Percentiles rank a stretch among this genome's conserved stretches.
Conservation (phyloP, 106 monocot genomes). For the Cymbidium sinense region DNA sequence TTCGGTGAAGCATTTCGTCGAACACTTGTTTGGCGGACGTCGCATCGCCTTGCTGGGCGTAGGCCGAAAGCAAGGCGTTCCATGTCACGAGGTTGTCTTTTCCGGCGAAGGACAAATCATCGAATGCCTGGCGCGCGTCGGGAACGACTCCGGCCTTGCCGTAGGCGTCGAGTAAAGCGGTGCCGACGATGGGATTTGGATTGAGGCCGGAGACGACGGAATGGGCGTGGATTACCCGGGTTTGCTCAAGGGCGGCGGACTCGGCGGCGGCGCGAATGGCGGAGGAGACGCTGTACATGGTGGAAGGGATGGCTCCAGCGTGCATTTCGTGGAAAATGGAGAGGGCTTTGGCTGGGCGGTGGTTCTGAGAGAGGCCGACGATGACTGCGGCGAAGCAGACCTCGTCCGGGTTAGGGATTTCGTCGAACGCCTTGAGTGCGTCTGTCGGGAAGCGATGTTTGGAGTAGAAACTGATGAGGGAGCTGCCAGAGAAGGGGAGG, state of each 20-base stretch:
- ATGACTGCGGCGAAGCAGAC: constrained; percentile 50
- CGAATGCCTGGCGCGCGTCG: constrained; percentile 28
- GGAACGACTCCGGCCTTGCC: constrained; percentile 35
- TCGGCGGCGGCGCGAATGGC: constrained; percentile 35
- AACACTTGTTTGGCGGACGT: constrained; percentile 11
- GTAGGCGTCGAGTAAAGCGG: constrained; percentile 41
- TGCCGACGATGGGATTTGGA: constrained; percentile 22
- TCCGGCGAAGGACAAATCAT: constrained; percentile 1
- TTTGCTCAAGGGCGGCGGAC: constrained; percentile 42
- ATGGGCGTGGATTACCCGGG: constrained; percentile 43
- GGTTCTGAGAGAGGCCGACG: constrained; percentile 46
- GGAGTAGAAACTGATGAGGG: constrained; percentile 33
- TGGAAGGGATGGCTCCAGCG: constrained; percentile 19
- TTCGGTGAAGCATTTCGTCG: constrained; percentile 20
- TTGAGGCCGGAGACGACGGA: constrained; percentile 30
- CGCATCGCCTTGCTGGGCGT: constrained; percentile 55
- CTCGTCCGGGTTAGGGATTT: constrained; percentile 38
- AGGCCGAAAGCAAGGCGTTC: constrained; percentile 38
- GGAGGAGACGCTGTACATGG: constrained; percentile 41
- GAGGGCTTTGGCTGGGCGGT: constrained; percentile 16
- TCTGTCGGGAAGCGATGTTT: constrained; percentile 6
- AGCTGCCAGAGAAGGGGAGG: constrained; percentile 40
- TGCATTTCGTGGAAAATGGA: constrained; percentile 30
- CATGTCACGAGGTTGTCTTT: constrained; percentile 23
- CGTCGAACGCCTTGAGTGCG: constrained; percentile 52